These are phyloP conservation scores for Rutidosis leptorrhynchoides DNA, from an alignment of 129 eudicot genomes.

Conservation along the genomic window DNA sequence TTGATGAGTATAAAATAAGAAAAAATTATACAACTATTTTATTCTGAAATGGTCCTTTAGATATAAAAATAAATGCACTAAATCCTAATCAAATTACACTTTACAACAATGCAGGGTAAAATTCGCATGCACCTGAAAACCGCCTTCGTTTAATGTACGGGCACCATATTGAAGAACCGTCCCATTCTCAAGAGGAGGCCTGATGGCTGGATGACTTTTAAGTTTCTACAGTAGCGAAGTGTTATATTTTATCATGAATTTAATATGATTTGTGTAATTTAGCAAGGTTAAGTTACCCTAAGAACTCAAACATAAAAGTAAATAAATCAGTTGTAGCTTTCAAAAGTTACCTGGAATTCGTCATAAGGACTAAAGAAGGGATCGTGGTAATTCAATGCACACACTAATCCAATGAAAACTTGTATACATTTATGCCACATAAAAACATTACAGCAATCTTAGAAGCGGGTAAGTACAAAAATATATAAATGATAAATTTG, in stretches of 20 bases:
- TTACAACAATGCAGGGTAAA: neutral
- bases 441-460: neutral
- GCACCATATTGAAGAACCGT: constrained; percentile 91
- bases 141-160: constrained; percentile 97
- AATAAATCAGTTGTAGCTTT: too few species aligned
- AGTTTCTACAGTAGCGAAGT: constrained; percentile 49
- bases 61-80: neutral
- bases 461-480: neutral
- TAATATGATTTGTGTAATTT: neutral
- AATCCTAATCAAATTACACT: neutral
- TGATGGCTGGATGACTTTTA: constrained; percentile 81
- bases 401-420: constrained; percentile 88
- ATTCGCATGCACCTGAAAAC: constrained; percentile 68
- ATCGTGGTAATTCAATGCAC: constrained; percentile 85
- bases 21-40: neutral
- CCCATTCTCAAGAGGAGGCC: constrained; percentile 82
- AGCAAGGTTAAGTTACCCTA: constrained; percentile 45
- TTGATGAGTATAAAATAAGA: too few species aligned
- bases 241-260: neutral
- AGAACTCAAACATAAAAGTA: neutral
- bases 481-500: neutral
- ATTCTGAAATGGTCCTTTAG: neutral
- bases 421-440: constrained; percentile 16
- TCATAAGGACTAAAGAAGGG: constrained; percentile 88
- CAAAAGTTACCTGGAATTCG: constrained; percentile 96